These are phyloP conservation scores for Ilex aquifolium DNA, from an alignment of 257 asterid species.

Conservation along the genomic window DNA sequence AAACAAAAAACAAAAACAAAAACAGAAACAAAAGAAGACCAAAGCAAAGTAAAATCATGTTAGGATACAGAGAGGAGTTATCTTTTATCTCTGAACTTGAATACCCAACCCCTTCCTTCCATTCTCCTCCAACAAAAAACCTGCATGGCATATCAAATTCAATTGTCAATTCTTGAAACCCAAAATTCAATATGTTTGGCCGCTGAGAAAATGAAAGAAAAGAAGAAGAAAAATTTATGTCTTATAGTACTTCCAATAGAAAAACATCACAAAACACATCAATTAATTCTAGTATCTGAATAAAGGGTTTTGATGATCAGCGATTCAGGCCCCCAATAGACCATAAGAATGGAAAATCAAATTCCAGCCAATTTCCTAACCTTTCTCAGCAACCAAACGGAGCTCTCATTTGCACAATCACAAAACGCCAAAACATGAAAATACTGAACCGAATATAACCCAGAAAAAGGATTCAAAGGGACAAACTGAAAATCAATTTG, in stretches of 20 bases:
- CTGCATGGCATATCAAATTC: slow-evolving; percentile 25
- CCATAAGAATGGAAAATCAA: neutral
- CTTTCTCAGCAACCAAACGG: too few relatives aligned
- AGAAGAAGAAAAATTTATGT: too few relatives aligned
- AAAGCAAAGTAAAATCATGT: slow-evolving; percentile 14
- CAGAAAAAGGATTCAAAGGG: neutral
- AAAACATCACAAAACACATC: neutral
- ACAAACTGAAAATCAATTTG: too few relatives aligned
- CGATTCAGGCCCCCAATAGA: neutral
- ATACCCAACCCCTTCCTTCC: slow-evolving; percentile 20
- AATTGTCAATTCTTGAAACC: neutral
- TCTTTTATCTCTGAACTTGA: slow-evolving; percentile 33
- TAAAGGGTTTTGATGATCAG: neutral
- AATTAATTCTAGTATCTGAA: neutral
- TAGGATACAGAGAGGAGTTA: slow-evolving; percentile 5
- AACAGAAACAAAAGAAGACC: slow-evolving; percentile 13
- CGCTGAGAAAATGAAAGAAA: too few relatives aligned
- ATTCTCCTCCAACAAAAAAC: slow-evolving; percentile 25
- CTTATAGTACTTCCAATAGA: too few relatives aligned
- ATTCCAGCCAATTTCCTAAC: too few relatives aligned
- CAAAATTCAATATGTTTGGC: too few relatives aligned
- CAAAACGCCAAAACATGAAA: too few relatives aligned
- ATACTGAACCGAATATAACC: too few relatives aligned
- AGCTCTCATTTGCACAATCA: too few relatives aligned
- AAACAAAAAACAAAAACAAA: slow-evolving; percentile 19